Percentiles rank a stretch among this genome's conserved stretches.
phyloP scores from a whole-genome alignment of 148 eudicot genomes.

The Persicaria maculosa region DNA sequence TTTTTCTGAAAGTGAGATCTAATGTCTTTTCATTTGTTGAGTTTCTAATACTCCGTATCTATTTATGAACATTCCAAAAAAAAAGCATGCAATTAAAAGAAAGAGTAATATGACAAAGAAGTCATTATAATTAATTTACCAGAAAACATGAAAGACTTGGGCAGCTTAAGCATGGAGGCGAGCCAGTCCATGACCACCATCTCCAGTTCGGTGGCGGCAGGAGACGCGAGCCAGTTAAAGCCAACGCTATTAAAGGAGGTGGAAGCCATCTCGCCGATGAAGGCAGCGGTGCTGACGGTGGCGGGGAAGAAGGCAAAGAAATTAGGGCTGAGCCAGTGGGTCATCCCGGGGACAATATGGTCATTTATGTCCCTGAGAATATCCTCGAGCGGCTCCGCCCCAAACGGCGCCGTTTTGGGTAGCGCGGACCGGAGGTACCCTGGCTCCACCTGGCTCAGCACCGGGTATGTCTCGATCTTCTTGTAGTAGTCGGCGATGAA shows the following conservation, averaged over 20 bases:
- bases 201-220: conserved; percentile 50
- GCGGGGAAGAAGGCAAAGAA: conserved; percentile 49
- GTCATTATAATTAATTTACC: conserved; percentile 14
- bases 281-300: conserved; percentile 45
- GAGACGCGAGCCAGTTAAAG: conserved; percentile 53
- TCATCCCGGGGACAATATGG: conserved; percentile 41
- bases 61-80: too few species aligned
- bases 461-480: conserved; percentile 35
- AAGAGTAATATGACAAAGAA: not conserved
- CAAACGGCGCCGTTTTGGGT: conserved; percentile 31
- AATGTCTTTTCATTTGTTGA: too few species aligned
- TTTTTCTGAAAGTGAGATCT: too few species aligned
- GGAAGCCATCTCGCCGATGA: conserved; percentile 43
- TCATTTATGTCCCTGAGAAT: conserved; percentile 29
- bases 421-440: conserved; percentile 26
- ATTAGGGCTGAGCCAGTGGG: conserved; percentile 54
- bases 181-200: conserved; percentile 60
- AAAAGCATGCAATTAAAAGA: too few species aligned
- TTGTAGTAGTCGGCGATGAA: conserved; percentile 52
- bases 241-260: conserved; percentile 42
- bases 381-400: conserved; percentile 27
- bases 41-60: too few species aligned
- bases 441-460: conserved; percentile 38
- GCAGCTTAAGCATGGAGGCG: conserved; percentile 43
- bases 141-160: conserved; percentile 46